Percentiles rank a stretch among this genome's conserved stretches.
These are phyloP conservation scores for Kokia cookei DNA, from an alignment of 441 rosid species.

Conservation along the genomic window DNA sequence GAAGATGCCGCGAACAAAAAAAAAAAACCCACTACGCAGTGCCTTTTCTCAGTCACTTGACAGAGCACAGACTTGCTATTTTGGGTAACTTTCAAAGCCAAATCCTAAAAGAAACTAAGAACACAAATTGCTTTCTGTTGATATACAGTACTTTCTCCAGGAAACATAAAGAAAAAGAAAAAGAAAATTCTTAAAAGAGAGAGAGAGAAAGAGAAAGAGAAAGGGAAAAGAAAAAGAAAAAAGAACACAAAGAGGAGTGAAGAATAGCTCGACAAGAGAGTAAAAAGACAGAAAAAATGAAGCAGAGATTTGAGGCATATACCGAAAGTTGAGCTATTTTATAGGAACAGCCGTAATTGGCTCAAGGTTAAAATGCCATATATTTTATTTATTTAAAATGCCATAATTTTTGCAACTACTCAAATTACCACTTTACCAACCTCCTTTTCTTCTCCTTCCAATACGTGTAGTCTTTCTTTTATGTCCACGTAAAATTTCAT, in stretches of 20 bases:
- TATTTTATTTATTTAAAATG: background rate
- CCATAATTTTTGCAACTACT: background rate
- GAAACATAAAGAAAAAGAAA: background rate
- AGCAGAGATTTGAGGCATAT: slow-evolving; percentile 6
- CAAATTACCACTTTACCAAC: background rate
- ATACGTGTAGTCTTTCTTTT: background rate
- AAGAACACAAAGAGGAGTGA: background rate
- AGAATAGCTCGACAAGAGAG: slow-evolving; percentile 1
- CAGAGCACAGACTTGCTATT: background rate
- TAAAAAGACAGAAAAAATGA: slow-evolving; percentile 12
- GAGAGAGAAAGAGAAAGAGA: background rate
- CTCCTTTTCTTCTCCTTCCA: background rate
- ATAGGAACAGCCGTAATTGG: slow-evolving; percentile 40
- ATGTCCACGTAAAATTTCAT: background rate
- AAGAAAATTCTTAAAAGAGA: background rate
- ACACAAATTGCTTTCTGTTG: background rate
- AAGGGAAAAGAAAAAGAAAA: background rate
- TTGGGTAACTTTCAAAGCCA: slow-evolving; percentile 1
- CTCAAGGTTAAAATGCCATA: background rate
- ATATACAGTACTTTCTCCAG: background rate
- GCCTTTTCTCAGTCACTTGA: slow-evolving; percentile 1
- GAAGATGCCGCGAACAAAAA: background rate
- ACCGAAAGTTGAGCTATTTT: slow-evolving; percentile 28
- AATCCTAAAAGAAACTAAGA: background rate
- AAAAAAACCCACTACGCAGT: slow-evolving; percentile 4